Conservation (phyloP, 1,284 basidiomycete genomes). For the Sanguinoderma infundibulare region DNA sequence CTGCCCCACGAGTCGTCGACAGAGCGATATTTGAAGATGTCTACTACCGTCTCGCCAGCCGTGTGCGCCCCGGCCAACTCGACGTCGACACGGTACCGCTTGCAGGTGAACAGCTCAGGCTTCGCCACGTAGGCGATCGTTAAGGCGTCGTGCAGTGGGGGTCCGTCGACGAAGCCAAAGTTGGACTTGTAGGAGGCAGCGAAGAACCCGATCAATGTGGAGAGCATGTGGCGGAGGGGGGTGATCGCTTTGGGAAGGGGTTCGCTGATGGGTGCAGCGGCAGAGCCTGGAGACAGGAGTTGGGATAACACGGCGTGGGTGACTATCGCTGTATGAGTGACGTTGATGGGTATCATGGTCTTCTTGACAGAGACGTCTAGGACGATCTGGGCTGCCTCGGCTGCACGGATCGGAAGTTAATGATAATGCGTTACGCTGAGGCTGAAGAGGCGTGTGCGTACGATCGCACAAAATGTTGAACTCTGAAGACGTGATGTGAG, state of each 20-base stretch:
- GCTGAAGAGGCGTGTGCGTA: slow-evolving; percentile 40
- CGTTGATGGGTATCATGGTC: slow-evolving; percentile 83
- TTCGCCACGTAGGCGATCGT: slow-evolving; percentile 73
- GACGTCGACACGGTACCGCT: slow-evolving; percentile 74
- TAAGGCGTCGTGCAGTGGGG: slow-evolving; percentile 83
- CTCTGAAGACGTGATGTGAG: slow-evolving; percentile 44
- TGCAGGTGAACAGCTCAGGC: slow-evolving; percentile 64
- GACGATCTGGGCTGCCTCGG: slow-evolving; percentile 83
- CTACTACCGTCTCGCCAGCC: slow-evolving; percentile 77
- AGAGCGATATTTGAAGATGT: slow-evolving; percentile 64
- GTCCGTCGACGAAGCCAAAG: slow-evolving; percentile 77
- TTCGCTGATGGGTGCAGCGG: slow-evolving; percentile 11
- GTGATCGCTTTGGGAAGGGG: slow-evolving; percentile 50
- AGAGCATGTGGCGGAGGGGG: slow-evolving; percentile 71
- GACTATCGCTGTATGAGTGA: slow-evolving; percentile 82
- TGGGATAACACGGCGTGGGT: slow-evolving; percentile 53
- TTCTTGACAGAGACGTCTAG: slow-evolving; percentile 60
- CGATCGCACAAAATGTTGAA: slow-evolving; percentile 85
- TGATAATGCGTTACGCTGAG: not conserved
- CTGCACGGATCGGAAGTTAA: slow-evolving; percentile 39
- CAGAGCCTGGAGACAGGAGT: slow-evolving; percentile 49
- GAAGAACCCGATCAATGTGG: slow-evolving; percentile 75
- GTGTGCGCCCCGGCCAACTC: slow-evolving; percentile 69
- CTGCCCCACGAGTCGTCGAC: slow-evolving; percentile 70
- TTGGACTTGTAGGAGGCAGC: slow-evolving; percentile 67